Base-by-base conservation (phyloP, 2,329 filamentous ascomycete genomes). In the Basipetospora chlamydospora region DNA sequence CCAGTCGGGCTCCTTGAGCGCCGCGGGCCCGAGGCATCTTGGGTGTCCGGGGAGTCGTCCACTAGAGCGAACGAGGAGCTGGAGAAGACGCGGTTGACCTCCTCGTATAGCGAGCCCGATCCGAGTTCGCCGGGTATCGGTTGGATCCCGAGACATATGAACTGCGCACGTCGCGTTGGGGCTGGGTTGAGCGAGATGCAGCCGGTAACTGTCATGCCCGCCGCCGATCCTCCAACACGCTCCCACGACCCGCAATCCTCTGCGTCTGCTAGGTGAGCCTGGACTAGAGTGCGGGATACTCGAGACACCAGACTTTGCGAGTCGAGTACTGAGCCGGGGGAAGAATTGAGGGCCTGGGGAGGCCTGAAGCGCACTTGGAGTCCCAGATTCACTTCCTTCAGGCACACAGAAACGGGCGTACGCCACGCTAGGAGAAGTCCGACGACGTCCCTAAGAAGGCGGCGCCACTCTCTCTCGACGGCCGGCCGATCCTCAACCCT, bases 81-180 rank as follows among this genome's bases (percentile, higher is more conserved):
- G 4, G 64, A 57, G 52, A 96, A 94, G 2, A 86, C 49, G 16
- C 66, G 68, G 52, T 96, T 96, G 40, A 94, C 64, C 40, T 80
- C 76, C 37, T 82, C 74, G 46, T 82, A 92, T 0, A 96, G 54
- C 6, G 80, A 55, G 40, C 79, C 80, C 3, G 71, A 65, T 1
- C 67, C 68, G 33, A 60, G 57, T 4, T 66, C 61, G 17, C 70
- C 59, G 2, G 60, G 51, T 2, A 92, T 46, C 0, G 86, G 83
- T 7, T 66, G 60, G 6, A 86, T 69, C 0, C 83, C 86, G 18
- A 94, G 56, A 4, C 81, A 83, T 16, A 96, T 70, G 50, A 94
- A 93, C 46, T 96, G 88, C 2, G 73, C 60, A 15, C 71, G 70
- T 44, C 76, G 85, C 1, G 71, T 81, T 1, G 85, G 78, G 13